A percentile compares a stretch with the other conserved stretches of the same genome.
Evolutionary conservation across 2,329 filamentous ascomycete genomes (phyloP).

Genomic region (Fusarium falciforme): DNA sequence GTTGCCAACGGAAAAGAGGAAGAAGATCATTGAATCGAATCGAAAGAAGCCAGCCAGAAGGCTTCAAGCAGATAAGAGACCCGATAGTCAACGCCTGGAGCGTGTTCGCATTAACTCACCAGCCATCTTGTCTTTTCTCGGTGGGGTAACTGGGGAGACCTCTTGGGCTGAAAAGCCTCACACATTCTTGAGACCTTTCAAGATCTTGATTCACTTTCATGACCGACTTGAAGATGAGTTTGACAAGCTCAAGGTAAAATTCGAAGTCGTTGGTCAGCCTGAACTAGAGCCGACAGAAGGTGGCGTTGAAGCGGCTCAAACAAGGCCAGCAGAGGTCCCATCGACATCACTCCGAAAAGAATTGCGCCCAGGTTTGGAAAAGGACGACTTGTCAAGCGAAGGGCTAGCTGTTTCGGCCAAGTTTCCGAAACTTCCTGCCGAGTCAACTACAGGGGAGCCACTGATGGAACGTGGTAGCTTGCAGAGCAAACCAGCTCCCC

Average conservation of each 20-base stretch:
- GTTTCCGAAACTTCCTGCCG: background rate
- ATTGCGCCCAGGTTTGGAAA: too few species aligned
- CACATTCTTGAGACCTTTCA: background rate
- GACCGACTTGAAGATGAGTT: background rate
- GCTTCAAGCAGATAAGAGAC: background rate
- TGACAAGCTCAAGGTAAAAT: background rate
- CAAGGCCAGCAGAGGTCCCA: too few species aligned
- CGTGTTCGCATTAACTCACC: background rate
- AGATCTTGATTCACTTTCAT: background rate
- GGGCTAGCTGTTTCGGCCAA: too few species aligned
- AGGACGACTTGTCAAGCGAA: too few species aligned
- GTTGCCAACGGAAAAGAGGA: background rate
- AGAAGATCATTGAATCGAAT: background rate
- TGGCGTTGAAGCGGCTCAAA: too few species aligned
- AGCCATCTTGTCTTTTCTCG: background rate
- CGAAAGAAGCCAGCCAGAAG: background rate
- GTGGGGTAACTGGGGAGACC: background rate
- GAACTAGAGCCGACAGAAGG: too few species aligned
- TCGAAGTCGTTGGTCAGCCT: background rate
- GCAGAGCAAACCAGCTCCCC: background rate
- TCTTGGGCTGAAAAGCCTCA: background rate
- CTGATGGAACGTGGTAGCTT: background rate
- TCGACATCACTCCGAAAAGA: too few species aligned
- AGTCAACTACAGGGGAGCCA: background rate
- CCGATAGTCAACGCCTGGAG: background rate